These are phyloP conservation scores for Hypoxylon sp. DNA, from an alignment of 2,329 filamentous ascomycete species.

Conservation along the genomic window DNA sequence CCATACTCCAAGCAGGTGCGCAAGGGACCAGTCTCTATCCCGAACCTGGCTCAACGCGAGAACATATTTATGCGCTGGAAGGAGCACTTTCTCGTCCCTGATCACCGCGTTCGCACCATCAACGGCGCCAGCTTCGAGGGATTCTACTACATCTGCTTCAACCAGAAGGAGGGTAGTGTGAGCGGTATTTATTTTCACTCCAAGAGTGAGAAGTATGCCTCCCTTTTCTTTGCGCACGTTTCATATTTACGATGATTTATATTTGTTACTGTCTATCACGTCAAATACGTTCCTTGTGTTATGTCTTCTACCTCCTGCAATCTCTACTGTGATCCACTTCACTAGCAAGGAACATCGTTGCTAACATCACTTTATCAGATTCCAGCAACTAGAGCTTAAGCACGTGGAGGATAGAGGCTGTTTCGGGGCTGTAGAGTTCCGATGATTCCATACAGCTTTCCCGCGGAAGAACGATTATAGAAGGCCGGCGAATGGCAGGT, in stretches of 20 bases:
- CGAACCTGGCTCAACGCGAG: constrained; percentile 64
- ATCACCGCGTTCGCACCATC: constrained; percentile 92
- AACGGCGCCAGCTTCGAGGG: constrained; percentile 97
- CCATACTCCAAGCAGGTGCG: constrained; percentile 75
- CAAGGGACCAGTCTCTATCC: constrained; percentile 64
- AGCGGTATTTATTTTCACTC: constrained; percentile 98
- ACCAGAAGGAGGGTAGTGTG: constrained; percentile 87
- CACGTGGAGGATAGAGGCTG: constrained; percentile 89
- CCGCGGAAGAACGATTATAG: constrained; percentile 12
- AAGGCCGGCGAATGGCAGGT: constrained; percentile 13
- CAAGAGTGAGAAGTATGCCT: constrained; percentile 90
- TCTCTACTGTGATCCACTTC: not conserved
- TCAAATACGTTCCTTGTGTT: not conserved
- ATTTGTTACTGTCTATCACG: not conserved
- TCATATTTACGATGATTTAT: not conserved
- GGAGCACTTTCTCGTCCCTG: constrained; percentile 95
- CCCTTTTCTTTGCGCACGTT: not conserved
- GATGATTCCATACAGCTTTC: constrained; percentile 64
- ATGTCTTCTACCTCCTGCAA: not conserved
- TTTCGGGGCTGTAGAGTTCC: constrained; percentile 89
- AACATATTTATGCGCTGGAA: constrained; percentile 99
- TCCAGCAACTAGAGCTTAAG: constrained; percentile 92
- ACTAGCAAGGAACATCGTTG: constrained; percentile 10
- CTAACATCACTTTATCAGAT: constrained; percentile 65
- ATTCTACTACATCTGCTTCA: constrained; percentile 99